Evolutionary conservation across 192 early-diverging fungal species (phyloP).

Genomic region (Coemansia aciculifera): DNA sequence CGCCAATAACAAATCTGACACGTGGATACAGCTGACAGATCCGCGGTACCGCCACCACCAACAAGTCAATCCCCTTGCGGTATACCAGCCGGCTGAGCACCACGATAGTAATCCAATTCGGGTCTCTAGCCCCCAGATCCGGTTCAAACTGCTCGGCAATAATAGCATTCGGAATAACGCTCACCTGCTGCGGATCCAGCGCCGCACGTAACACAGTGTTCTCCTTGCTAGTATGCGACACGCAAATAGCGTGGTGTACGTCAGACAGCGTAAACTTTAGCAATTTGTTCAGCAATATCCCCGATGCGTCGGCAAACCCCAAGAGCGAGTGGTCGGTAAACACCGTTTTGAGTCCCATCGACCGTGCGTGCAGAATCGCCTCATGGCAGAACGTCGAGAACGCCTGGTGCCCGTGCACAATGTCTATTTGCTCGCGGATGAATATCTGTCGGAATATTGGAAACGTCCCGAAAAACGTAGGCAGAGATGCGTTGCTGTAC

Average conservation of each 20-base stretch:
- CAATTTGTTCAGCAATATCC: constrained; percentile 94
- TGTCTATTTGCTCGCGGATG: constrained; percentile 85
- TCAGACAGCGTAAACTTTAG: constrained; percentile 97
- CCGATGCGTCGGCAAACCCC: constrained; percentile 92
- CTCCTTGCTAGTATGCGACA: constrained; percentile 98
- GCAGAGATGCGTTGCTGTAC: constrained; percentile 83
- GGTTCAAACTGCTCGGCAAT: constrained; percentile 91
- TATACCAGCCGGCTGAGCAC: constrained; percentile 91
- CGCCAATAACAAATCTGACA: constrained; percentile 93
- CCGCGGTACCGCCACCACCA: constrained; percentile 87
- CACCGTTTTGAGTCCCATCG: constrained; percentile 90
- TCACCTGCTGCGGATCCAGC: constrained; percentile 85
- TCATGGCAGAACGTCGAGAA: constrained; percentile 95
- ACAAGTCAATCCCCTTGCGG: constrained; percentile 91
- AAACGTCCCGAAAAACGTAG: constrained; percentile 88
- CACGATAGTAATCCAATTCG: constrained; percentile 87
- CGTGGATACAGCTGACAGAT: constrained; percentile 79
- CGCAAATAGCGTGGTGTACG: constrained; percentile 96
- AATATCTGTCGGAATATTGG: constrained; percentile 91
- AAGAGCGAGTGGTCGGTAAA: constrained; percentile 98
- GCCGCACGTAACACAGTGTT: constrained; percentile 95
- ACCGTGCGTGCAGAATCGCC: constrained; percentile 90
- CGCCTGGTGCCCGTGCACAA: constrained; percentile 96
- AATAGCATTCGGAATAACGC: constrained; percentile 96
- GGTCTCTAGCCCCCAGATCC: constrained; percentile 69